A percentile compares a stretch with the other conserved stretches of the same genome.
Evolutionary conservation across 495 filamentous ascomycete genomes (phyloP).

Genomic region (Peziza echinospora): DNA sequence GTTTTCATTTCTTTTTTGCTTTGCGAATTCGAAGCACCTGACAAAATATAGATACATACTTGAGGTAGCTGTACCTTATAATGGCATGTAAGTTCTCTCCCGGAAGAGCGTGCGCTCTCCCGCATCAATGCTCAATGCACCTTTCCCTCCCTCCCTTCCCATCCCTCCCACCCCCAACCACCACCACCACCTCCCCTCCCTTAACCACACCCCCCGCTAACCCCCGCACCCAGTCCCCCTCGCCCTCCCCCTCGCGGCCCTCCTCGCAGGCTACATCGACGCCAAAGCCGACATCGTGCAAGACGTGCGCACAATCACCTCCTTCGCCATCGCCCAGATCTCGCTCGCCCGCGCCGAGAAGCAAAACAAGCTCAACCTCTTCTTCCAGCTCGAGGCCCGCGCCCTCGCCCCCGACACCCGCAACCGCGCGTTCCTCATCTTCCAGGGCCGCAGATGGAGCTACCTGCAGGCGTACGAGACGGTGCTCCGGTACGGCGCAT

Average conservation of each 20-base stretch:
- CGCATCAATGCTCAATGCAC: too few species aligned
- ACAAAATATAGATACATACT: too few species aligned
- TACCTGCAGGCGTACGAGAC: conserved; percentile 62
- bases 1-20: too few species aligned
- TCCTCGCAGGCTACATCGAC: conserved; percentile 64
- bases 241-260: conserved; percentile 29
- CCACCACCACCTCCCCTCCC: too few species aligned
- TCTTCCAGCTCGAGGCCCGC: conserved; percentile 55
- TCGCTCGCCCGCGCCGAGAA: conserved; percentile 25
- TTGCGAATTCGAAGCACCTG: too few species aligned
- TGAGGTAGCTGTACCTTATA: too few species aligned
- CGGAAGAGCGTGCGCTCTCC: too few species aligned
- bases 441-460: conserved; percentile 53
- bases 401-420: conserved; percentile 32
- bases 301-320: conserved; percentile 36
- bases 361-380: conserved; percentile 44
- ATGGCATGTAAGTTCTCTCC: too few species aligned
- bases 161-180: background rate
- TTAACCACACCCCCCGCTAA: too few species aligned
- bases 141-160: too few species aligned
- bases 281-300: conserved; percentile 45
- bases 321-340: conserved; percentile 26
- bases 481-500: conserved; percentile 56
- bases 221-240: background rate
- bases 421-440: conserved; percentile 44